These are phyloP conservation scores for Priceomyces haplophilus DNA, from an alignment of 805 yeast species.

Conservation along the genomic window DNA sequence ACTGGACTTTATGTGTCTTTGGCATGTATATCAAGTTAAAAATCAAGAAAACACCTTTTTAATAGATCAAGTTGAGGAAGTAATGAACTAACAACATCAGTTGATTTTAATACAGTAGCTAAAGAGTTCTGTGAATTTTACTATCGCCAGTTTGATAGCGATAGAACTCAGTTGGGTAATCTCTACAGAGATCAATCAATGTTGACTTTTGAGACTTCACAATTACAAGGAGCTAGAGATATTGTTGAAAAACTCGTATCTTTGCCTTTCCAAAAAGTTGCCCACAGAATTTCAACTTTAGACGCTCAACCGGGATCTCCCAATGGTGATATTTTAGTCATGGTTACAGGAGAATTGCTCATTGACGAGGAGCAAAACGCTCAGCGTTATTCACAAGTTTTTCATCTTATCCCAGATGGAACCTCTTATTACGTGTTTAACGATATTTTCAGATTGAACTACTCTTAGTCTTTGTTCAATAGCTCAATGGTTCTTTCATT, in stretches of 20 bases:
- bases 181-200: constrained; percentile 95
- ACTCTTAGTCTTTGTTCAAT: constrained; percentile 43
- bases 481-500: not conserved
- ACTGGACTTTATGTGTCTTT: not conserved
- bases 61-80: not conserved
- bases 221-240: constrained; percentile 89
- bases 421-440: constrained; percentile 90
- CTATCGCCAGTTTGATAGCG: constrained; percentile 91
- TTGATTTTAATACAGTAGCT: constrained; percentile 46
- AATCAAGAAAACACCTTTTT: constrained; percentile 4
- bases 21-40: not conserved
- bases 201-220: constrained; percentile 94
- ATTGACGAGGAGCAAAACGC: constrained; percentile 93
- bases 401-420: constrained; percentile 93
- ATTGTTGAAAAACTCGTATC: constrained; percentile 89
- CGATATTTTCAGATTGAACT: constrained; percentile 94
- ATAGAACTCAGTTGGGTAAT: constrained; percentile 88
- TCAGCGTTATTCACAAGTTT: constrained; percentile 95
- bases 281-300: constrained; percentile 88
- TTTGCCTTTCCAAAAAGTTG: constrained; percentile 89
- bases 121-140: constrained; percentile 90
- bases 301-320: constrained; percentile 98
- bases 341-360: constrained; percentile 95
- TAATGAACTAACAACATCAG: constrained; percentile 14
- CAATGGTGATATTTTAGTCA: constrained; percentile 85